A percentile compares a stretch with the other conserved stretches of the same genome.
Evolutionary conservation across 2,329 filamentous ascomycete species (phyloP).

Genomic region (Talaromyces verruculosus): DNA sequence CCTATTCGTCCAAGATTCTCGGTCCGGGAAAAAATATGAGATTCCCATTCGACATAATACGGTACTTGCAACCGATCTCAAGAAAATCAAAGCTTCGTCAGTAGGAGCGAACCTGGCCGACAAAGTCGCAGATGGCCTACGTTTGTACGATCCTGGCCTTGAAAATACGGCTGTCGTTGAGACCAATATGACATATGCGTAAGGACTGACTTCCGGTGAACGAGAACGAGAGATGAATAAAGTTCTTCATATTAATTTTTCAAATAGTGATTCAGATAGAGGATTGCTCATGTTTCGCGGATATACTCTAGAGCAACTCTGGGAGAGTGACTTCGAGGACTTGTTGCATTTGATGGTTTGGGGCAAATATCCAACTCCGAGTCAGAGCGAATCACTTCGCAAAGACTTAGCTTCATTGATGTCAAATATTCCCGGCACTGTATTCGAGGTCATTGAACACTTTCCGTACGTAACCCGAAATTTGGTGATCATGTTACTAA

Average conservation of each 20-base stretch:
- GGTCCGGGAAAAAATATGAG: slow-evolving; percentile 30
- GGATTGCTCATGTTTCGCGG: slow-evolving; percentile 33
- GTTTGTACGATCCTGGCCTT: slow-evolving; percentile 37
- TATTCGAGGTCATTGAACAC: slow-evolving; percentile 27
- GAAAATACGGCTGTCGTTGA: slow-evolving; percentile 36
- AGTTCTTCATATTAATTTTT: neutral
- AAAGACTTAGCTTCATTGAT: slow-evolving; percentile 27
- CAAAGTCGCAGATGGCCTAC: slow-evolving; percentile 30
- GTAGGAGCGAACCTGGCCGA: slow-evolving; percentile 26
- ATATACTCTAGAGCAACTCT: slow-evolving; percentile 33
- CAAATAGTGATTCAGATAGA: slow-evolving; percentile 31
- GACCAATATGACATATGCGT: slow-evolving; percentile 37
- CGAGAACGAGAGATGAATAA: neutral
- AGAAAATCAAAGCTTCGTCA: slow-evolving; percentile 28
- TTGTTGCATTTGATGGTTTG: slow-evolving; percentile 35
- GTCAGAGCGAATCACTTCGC: slow-evolving; percentile 26
- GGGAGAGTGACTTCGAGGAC: slow-evolving; percentile 35
- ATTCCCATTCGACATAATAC: slow-evolving; percentile 34
- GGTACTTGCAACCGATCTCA: slow-evolving; percentile 32
- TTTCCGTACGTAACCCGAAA: slow-evolving; percentile 28
- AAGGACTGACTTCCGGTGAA: slow-evolving; percentile 11
- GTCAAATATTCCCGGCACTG: slow-evolving; percentile 26
- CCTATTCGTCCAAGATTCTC: slow-evolving; percentile 31
- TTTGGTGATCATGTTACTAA: neutral
- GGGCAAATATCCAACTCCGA: slow-evolving; percentile 29